phyloP scores from a whole-genome alignment of 176 grass and related monocot genomes.

The Zoysia pacifica region DNA sequence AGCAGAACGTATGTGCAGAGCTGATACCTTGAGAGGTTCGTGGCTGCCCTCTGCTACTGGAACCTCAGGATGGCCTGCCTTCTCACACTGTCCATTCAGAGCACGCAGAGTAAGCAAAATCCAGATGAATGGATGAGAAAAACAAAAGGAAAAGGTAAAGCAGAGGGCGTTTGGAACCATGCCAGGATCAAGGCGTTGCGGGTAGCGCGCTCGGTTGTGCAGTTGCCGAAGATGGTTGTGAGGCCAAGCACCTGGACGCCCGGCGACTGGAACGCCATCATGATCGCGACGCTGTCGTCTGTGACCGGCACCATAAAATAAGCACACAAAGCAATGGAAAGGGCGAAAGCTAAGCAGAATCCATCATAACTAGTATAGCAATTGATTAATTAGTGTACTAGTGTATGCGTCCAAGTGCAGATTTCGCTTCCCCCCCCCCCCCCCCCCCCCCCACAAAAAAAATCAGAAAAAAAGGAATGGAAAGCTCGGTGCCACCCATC shows the following conservation, averaged over 20 bases:
- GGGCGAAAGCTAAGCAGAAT: not conserved
- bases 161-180: conserved; percentile 13
- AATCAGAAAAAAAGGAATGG: not conserved
- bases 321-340: too few relatives aligned
- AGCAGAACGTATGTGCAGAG: not conserved
- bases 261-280: conserved; percentile 78
- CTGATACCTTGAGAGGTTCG: conserved; percentile 67
- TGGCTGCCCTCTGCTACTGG: conserved; percentile 75
- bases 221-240: conserved; percentile 93
- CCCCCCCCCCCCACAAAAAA: not conserved
- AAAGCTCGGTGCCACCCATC: not conserved
- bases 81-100: conserved; percentile 70
- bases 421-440: not conserved
- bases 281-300: conserved; percentile 86
- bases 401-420: not conserved
- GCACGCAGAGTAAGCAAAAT: not conserved
- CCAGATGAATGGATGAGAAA: not conserved
- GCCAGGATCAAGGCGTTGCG: conserved; percentile 85
- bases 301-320: not conserved
- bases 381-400: not conserved
- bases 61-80: conserved; percentile 66
- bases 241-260: conserved; percentile 66
- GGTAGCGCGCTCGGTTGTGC: conserved; percentile 60
- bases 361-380: not conserved
- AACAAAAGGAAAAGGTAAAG: not conserved